Evolutionary conservation across 2,329 filamentous ascomycete species (phyloP).

Genomic region (Ascochyta rabiei): DNA sequence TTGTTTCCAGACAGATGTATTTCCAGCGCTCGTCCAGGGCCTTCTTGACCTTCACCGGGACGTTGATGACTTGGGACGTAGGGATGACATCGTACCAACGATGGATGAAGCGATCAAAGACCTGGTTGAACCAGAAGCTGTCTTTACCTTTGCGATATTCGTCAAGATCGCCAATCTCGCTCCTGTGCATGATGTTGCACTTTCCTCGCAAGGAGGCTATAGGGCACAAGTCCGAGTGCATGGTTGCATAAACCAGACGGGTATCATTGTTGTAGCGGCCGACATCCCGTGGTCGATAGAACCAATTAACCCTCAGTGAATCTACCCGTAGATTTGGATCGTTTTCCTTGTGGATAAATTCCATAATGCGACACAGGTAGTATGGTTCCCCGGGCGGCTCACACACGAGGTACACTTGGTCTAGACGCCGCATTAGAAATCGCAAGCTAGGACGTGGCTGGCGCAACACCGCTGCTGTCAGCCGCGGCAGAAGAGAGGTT

Average conservation of each 20-base stretch:
- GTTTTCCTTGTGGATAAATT: slow-evolving; percentile 83
- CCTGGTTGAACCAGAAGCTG: slow-evolving; percentile 95
- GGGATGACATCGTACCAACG: slow-evolving; percentile 98
- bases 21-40: slow-evolving; percentile 96
- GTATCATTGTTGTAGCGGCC: slow-evolving; percentile 90
- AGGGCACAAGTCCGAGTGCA: slow-evolving; percentile 97
- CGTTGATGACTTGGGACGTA: slow-evolving; percentile 90
- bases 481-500: slow-evolving; percentile 28
- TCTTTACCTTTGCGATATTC: slow-evolving; percentile 84
- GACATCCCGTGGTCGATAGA: slow-evolving; percentile 95
- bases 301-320: slow-evolving; percentile 94
- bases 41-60: slow-evolving; percentile 92
- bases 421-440: slow-evolving; percentile 55
- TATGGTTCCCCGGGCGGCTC: slow-evolving; percentile 98
- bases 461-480: slow-evolving; percentile 34
- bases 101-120: slow-evolving; percentile 98
- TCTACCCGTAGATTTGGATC: slow-evolving; percentile 76
- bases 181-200: slow-evolving; percentile 86
- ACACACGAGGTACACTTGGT: slow-evolving; percentile 94
- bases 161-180: slow-evolving; percentile 82
- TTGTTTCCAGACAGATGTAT: slow-evolving; percentile 92
- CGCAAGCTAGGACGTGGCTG: slow-evolving; percentile 35
- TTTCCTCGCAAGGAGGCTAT: slow-evolving; percentile 91
- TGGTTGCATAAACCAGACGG: slow-evolving; percentile 89
- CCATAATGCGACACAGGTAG: slow-evolving; percentile 97